Percentiles rank a stretch among this genome's conserved stretches.
phyloP scores from a whole-genome alignment of 768 basidiomycete genomes.

The Psilocybe tampanensis region DNA sequence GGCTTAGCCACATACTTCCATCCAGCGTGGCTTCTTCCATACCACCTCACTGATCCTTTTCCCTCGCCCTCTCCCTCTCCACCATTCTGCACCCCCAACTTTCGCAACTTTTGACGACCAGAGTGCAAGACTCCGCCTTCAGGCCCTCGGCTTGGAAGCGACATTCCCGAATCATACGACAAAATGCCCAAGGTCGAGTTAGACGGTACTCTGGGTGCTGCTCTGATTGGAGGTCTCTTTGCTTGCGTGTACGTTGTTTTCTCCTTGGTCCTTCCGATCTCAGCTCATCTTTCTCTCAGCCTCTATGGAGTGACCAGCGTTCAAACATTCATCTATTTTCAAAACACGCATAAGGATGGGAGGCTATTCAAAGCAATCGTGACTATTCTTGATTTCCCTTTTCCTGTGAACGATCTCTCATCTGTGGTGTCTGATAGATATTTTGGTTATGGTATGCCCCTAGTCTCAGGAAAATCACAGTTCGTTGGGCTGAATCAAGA shows the following conservation, averaged over 20 bases:
- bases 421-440: constrained; percentile 9
- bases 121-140: background rate
- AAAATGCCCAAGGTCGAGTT: constrained; percentile 4
- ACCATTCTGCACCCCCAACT: too few relatives aligned
- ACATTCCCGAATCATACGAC: background rate
- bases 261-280: background rate
- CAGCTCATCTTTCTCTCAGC: background rate
- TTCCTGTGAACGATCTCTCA: background rate
- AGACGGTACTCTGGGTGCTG: constrained; percentile 18
- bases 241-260: constrained; percentile 11
- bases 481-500: too few relatives aligned
- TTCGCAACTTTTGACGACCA: too few relatives aligned
- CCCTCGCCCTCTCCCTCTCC: too few relatives aligned
- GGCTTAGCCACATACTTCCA: background rate
- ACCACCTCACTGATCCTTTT: background rate
- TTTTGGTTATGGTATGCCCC: constrained; percentile 17
- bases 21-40: background rate
- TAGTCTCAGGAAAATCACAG: background rate
- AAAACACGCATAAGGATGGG: constrained; percentile 12
- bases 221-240: constrained; percentile 15
- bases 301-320: constrained; percentile 23
- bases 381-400: background rate
- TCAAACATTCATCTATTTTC: constrained; percentile 24
- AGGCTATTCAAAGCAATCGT: constrained; percentile 15
- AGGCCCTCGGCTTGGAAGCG: background rate